Evolutionary conservation across 805 yeast species (phyloP).

Genomic region (Cyberlindnera amylophila): DNA sequence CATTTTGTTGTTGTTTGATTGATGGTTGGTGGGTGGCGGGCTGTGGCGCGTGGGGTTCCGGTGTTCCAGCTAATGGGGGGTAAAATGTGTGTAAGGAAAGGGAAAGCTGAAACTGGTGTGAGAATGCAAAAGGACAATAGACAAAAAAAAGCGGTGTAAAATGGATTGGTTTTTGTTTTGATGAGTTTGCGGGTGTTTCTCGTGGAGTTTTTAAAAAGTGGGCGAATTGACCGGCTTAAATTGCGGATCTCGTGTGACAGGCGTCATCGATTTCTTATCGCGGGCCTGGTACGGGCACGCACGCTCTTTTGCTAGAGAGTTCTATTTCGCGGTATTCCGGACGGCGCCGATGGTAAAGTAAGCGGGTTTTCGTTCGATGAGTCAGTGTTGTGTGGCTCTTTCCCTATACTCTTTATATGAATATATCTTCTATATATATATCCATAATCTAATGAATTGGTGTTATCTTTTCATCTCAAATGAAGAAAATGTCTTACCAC

Average conservation of each 20-base stretch:
- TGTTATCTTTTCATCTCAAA: too few relatives aligned
- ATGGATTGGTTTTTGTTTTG: too few relatives aligned
- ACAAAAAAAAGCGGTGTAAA: not conserved
- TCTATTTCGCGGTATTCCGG: not conserved
- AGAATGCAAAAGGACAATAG: too few relatives aligned
- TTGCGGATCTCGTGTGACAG: constrained; percentile 8
- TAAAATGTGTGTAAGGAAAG: not conserved
- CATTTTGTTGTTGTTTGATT: constrained; percentile 2
- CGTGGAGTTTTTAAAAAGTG: not conserved
- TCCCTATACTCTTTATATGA: too few relatives aligned
- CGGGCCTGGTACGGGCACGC: constrained; percentile 6
- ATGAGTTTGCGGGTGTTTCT: not conserved
- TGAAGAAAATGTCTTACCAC: too few relatives aligned
- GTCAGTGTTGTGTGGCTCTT: too few relatives aligned
- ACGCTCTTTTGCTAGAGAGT: not conserved
- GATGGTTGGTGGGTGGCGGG: not conserved
- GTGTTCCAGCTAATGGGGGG: not conserved
- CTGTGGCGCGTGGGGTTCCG: not conserved
- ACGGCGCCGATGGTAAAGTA: too few relatives aligned
- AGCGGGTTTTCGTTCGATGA: too few relatives aligned
- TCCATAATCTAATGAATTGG: too few relatives aligned
- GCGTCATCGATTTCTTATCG: constrained; percentile 3
- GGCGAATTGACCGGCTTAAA: not conserved
- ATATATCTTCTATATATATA: too few relatives aligned
- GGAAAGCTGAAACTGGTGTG: too few relatives aligned